Base-by-base conservation (phyloP, 495 filamentous ascomycete species). In the Annulohypoxylon bovei region DNA sequence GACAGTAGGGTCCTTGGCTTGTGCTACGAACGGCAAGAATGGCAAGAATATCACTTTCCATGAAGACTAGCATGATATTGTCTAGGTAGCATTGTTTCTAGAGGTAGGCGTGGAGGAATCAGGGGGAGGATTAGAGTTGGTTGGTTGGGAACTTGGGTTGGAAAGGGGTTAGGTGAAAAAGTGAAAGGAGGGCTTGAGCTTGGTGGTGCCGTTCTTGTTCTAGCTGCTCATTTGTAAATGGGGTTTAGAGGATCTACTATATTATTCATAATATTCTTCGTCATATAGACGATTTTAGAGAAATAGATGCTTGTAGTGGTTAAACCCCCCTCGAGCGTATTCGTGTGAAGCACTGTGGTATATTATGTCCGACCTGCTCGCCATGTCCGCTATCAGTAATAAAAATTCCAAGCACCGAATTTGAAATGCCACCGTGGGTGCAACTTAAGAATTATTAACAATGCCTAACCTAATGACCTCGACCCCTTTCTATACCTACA, bases 31-130 rank as follows among this genome's bases (percentile, higher is more conserved):
- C 25, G 37, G 37, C 23, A 60, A 60, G 56, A 20, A 32, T 6
- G 27, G 27, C 23, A 46, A 25, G 56, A 46, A 60, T 22, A 60
- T 60, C 39, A 60, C 22, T 7, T 60, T 39, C 56, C 37, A 60
- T 5, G 56, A 39, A 14, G 4, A 3, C 56, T 23, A 60, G 39
- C 56, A 60, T 14, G 56, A 60, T 20, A 60, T 60, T 14, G 8
- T 60, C 25, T 39, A 60, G 56, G n/a, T n/a, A n/a, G n/a, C n/a
- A n/a, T n/a, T n/a, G n/a, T n/a, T n/a, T n/a, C n/a, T n/a, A n/a
- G n/a, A n/a, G n/a, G n/a, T n/a, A n/a, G n/a, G n/a, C n/a, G n/a
- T n/a, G n/a, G n/a, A n/a, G n/a, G n/a, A n/a, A n/a, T n/a, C n/a
- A n/a, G n/a, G n/a, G n/a, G n/a, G n/a, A n/a, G n/a, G n/a, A n/a